These are phyloP conservation scores for Aspergillus latus DNA, from an alignment of 2,329 filamentous ascomycete species.

Conservation along the genomic window DNA sequence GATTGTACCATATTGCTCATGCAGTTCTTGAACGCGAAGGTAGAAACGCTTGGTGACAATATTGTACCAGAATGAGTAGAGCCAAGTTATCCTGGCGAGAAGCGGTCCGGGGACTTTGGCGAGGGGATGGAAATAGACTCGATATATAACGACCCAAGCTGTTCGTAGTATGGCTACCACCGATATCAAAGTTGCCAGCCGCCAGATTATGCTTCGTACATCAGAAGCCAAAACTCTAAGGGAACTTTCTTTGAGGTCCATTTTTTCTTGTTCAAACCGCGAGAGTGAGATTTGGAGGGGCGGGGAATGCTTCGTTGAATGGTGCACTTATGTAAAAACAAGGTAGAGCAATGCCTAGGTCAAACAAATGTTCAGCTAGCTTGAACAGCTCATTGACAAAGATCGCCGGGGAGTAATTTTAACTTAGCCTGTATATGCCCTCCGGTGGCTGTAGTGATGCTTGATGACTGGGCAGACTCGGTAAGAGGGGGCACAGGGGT, in stretches of 20 bases:
- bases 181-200: slow-evolving; percentile 1
- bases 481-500: too few species aligned
- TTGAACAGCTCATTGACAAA: background rate
- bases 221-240: background rate
- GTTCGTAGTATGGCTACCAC: slow-evolving; percentile 4
- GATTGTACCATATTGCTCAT: slow-evolving; percentile 28
- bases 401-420: background rate
- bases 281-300: background rate
- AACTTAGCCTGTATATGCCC: background rate
- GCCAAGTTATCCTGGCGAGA: slow-evolving; percentile 23
- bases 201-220: background rate
- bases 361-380: too few species aligned
- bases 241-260: background rate
- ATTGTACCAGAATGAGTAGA: slow-evolving; percentile 30
- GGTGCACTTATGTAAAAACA: background rate
- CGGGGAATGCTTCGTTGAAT: background rate
- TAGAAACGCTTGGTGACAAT: slow-evolving; percentile 24
- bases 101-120: slow-evolving; percentile 30
- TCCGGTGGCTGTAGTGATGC: background rate
- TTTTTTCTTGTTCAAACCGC: background rate
- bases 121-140: slow-evolving; percentile 32
- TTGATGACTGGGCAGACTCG: background rate
- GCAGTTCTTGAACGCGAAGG: slow-evolving; percentile 26
- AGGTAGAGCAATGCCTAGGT: background rate
- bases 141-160: slow-evolving; percentile 21